phyloP scores from a whole-genome alignment of 306 rosid species.

The Malus orientalis region DNA sequence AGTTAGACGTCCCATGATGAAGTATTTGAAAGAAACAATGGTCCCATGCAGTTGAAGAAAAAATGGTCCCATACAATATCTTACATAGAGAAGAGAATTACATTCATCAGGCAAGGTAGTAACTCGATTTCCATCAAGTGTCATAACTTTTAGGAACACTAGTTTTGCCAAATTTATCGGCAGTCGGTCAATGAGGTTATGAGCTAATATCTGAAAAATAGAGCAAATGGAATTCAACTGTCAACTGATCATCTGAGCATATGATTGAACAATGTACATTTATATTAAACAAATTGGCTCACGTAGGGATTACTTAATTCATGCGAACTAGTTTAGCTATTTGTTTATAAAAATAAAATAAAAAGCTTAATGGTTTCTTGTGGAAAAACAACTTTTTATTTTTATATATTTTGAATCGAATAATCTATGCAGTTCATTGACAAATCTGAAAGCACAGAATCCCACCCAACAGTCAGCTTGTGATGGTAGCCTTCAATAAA shows the following conservation, averaged over 20 bases:
- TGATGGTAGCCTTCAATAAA: background rate
- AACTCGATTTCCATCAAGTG: slow-evolving; percentile 74
- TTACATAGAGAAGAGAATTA: slow-evolving; percentile 55
- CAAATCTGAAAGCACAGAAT: background rate
- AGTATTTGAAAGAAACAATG: background rate
- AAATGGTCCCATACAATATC: slow-evolving; percentile 7
- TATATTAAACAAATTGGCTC: background rate
- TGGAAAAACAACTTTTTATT: background rate
- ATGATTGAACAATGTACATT: background rate
- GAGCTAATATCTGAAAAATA: slow-evolving; percentile 55
- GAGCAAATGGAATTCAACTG: slow-evolving; percentile 11
- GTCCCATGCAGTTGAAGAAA: background rate
- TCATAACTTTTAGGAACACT: slow-evolving; percentile 73
- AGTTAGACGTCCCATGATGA: slow-evolving; percentile 6
- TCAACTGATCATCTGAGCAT: background rate
- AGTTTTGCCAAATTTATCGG: slow-evolving; percentile 89
- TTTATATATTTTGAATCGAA: background rate
- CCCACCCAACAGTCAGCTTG: background rate
- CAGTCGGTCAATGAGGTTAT: slow-evolving; percentile 72
- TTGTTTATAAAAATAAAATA: background rate
- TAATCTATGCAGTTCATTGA: background rate
- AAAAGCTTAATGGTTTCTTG: background rate
- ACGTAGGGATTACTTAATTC: background rate
- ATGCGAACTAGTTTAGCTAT: background rate
- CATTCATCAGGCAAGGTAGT: slow-evolving; percentile 94